Percentiles rank a stretch among this genome's conserved stretches.
Evolutionary conservation across 495 filamentous ascomycete genomes (phyloP).

Genomic region (Cercophora scortea): DNA sequence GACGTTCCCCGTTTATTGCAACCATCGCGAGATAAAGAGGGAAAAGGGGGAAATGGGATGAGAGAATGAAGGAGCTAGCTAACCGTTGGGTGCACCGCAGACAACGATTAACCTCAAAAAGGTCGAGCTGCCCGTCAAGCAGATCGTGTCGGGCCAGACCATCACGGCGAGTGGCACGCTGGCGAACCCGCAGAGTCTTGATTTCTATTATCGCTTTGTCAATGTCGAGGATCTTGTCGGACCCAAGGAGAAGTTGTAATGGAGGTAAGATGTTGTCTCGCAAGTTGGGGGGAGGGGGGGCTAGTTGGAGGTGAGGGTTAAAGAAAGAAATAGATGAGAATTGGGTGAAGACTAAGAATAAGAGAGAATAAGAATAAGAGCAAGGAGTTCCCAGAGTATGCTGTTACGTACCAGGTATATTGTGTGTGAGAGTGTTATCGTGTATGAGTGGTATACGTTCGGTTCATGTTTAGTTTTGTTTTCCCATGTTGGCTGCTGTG

Average conservation of each 20-base stretch:
- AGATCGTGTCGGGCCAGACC: slow-evolving; percentile 67
- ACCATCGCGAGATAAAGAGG: not conserved
- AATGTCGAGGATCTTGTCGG: slow-evolving; percentile 59
- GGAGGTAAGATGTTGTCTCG: no score
- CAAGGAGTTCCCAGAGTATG: no score
- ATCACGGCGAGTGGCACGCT: slow-evolving; percentile 72
- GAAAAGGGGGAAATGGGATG: not conserved
- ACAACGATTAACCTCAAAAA: slow-evolving; percentile 81
- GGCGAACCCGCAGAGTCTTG: slow-evolving; percentile 63
- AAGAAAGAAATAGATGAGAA: no score
- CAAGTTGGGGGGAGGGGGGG: no score
- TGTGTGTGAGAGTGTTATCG: no score
- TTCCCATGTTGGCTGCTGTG: no score
- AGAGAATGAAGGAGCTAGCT: not conserved
- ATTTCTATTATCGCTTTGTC: slow-evolving; percentile 76
- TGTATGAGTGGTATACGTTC: no score
- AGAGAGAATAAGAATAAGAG: no score
- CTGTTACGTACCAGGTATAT: no score
- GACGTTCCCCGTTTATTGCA: not conserved
- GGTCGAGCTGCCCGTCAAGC: slow-evolving; percentile 78
- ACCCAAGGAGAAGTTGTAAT: slow-evolving; percentile 23
- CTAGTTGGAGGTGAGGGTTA: no score
- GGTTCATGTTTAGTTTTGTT: no score
- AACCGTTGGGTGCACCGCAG: slow-evolving; percentile 34
- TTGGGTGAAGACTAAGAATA: no score